phyloP scores from a whole-genome alignment of 345 rosid species.

The Combretum micranthum region DNA sequence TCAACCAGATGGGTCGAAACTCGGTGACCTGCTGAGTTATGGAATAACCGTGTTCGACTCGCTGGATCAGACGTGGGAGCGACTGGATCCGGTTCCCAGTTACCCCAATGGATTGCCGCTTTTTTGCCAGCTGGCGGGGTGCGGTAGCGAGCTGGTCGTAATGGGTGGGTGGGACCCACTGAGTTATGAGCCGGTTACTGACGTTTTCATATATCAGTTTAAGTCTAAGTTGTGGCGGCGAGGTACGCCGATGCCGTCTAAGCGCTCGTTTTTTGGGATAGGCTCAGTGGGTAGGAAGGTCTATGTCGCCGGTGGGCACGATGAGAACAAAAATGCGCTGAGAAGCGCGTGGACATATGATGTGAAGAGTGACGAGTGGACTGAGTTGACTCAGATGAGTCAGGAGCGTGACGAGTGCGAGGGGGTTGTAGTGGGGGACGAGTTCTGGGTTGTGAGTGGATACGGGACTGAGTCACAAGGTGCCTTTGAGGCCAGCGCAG shows the following conservation, averaged over 20 bases:
- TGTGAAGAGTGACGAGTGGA: conserved; percentile 46
- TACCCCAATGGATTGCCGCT: conserved; percentile 52
- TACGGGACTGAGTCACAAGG: conserved; percentile 57
- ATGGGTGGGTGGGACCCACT: conserved; percentile 71
- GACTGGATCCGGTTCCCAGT: conserved; percentile 29
- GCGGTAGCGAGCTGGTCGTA: conserved; percentile 50
- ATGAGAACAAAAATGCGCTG: conserved; percentile 63
- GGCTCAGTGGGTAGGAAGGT: conserved; percentile 33
- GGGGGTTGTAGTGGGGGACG: conserved; percentile 39
- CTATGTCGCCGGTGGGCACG: conserved; percentile 57
- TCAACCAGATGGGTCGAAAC: conserved; percentile 12
- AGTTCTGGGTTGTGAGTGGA: conserved; percentile 68
- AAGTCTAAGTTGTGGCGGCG: conserved; percentile 34
- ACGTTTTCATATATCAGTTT: conserved; percentile 51
- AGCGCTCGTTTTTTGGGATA: conserved; percentile 49
- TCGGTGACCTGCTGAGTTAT: conserved; percentile 24
- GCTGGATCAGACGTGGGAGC: conserved; percentile 29
- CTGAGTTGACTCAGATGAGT: conserved; percentile 37
- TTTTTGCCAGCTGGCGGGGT: conserved; percentile 50
- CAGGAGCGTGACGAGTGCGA: conserved; percentile 68
- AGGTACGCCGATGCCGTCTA: conserved; percentile 47
- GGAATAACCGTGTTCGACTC: conserved; percentile 40
- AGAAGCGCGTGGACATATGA: conserved; percentile 52
- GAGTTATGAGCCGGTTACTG: conserved; percentile 40
- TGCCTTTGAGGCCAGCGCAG: conserved; percentile 43